A percentile compares a stretch with the other conserved stretches of the same genome.
phyloP scores from a whole-genome alignment of 331 rosid genomes.

The Stylosanthes scabra region DNA sequence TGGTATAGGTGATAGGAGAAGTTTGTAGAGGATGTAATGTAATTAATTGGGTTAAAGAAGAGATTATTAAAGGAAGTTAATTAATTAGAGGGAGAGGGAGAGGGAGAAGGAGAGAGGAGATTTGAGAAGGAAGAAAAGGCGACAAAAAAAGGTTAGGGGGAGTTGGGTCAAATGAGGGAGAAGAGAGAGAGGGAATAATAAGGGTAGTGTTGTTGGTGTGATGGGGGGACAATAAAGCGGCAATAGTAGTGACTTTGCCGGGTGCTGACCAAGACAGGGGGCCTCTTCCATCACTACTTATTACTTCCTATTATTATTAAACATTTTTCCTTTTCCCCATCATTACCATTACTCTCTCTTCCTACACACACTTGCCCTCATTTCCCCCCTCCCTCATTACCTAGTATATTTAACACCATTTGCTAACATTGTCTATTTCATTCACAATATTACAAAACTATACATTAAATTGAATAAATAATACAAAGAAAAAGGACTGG shows the following conservation, averaged over 20 bases:
- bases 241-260: conserved; percentile 63
- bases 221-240: conserved; percentile 75
- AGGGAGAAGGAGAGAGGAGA: not conserved
- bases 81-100: too few relatives aligned
- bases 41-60: too few relatives aligned
- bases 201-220: conserved; percentile 30
- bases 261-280: conserved; percentile 54
- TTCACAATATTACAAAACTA: too few relatives aligned
- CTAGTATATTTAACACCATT: too few relatives aligned
- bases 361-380: not conserved
- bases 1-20: too few relatives aligned
- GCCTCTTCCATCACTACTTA: conserved; percentile 27
- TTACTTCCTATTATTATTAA: too few relatives aligned
- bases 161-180: not conserved
- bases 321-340: conserved; percentile 7
- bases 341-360: conserved; percentile 21
- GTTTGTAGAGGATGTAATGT: too few relatives aligned
- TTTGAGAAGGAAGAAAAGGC: not conserved
- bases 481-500: too few relatives aligned
- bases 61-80: too few relatives aligned
- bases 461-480: too few relatives aligned
- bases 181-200: not conserved
- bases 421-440: too few relatives aligned
- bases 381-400: too few relatives aligned
- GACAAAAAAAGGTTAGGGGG: not conserved